Evolutionary conservation across 2,329 filamentous ascomycete genomes (phyloP).

Genomic region (Beauveria caledonica): DNA sequence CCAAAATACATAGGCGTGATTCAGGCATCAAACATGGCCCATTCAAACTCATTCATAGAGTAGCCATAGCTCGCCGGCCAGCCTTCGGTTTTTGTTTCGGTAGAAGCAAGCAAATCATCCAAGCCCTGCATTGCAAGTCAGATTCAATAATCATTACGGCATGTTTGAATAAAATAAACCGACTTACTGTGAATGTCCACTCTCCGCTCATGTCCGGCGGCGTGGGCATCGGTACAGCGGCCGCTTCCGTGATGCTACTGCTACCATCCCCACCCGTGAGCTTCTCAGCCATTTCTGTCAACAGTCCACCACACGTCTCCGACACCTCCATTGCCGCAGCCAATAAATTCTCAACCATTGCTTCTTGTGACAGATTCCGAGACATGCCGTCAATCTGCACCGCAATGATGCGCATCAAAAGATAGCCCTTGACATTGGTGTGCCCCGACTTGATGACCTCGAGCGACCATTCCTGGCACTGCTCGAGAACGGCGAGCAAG

Average conservation of each 20-base stretch:
- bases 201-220: conserved; percentile 1
- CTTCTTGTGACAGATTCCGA: conserved; percentile 26
- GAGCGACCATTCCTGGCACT: conserved; percentile 32
- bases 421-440: conserved; percentile 45
- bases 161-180: neutral
- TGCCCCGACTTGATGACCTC: conserved; percentile 38
- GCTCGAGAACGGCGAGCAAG: conserved; percentile 32
- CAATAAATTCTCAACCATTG: conserved; percentile 19
- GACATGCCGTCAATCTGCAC: conserved; percentile 34
- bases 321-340: conserved; percentile 5
- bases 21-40: conserved; percentile 3
- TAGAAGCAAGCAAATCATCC: neutral
- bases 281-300: conserved; percentile 7
- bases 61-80: conserved; percentile 8
- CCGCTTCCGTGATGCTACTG: neutral
- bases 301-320: neutral
- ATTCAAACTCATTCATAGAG: conserved; percentile 8
- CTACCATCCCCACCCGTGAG: neutral
- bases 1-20: no score
- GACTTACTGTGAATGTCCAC: conserved; percentile 1
- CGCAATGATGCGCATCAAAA: conserved; percentile 32
- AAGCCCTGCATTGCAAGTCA: neutral
- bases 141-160: neutral
- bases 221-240: neutral
- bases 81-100: neutral